These are phyloP conservation scores for Friedmanniomyces endolithicus DNA, from an alignment of 495 filamentous ascomycete species.

Conservation along the genomic window DNA sequence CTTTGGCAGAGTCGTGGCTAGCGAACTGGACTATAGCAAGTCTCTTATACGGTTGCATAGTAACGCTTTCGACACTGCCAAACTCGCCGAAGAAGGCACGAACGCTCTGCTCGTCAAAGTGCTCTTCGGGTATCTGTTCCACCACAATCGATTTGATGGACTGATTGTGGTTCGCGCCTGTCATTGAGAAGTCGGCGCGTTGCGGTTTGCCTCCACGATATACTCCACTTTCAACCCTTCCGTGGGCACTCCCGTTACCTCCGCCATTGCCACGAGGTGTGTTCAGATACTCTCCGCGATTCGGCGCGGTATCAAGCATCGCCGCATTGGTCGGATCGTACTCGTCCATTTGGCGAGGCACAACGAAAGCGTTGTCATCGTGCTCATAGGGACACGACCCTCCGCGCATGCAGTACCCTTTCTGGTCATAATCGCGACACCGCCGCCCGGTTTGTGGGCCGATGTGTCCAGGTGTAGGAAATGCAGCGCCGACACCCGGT, in stretches of 20 bases:
- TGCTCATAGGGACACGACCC: slow-evolving; percentile 74
- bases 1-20: slow-evolving; percentile 57
- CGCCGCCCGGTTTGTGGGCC: slow-evolving; percentile 33
- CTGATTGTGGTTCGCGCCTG: slow-evolving; percentile 61
- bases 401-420: slow-evolving; percentile 73
- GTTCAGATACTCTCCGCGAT: slow-evolving; percentile 3
- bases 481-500: slow-evolving; percentile 20
- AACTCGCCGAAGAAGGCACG: slow-evolving; percentile 76
- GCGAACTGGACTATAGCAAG: slow-evolving; percentile 74
- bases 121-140: slow-evolving; percentile 83
- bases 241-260: slow-evolving; percentile 23
- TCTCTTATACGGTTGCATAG: slow-evolving; percentile 63
- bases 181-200: slow-evolving; percentile 59
- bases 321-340: slow-evolving; percentile 70
- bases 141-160: slow-evolving; percentile 74
- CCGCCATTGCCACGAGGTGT: slow-evolving; percentile 25
- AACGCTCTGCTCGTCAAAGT: slow-evolving; percentile 61
- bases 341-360: slow-evolving; percentile 50
- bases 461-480: not conserved
- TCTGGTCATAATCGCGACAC: slow-evolving; percentile 79
- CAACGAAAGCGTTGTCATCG: slow-evolving; percentile 45
- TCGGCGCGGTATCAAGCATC: slow-evolving; percentile 30
- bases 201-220: slow-evolving; percentile 34
- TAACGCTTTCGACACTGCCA: slow-evolving; percentile 59
- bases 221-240: slow-evolving; percentile 34